phyloP scores from a whole-genome alignment of 768 basidiomycete genomes.

The Boletus pseudopeckii region DNA sequence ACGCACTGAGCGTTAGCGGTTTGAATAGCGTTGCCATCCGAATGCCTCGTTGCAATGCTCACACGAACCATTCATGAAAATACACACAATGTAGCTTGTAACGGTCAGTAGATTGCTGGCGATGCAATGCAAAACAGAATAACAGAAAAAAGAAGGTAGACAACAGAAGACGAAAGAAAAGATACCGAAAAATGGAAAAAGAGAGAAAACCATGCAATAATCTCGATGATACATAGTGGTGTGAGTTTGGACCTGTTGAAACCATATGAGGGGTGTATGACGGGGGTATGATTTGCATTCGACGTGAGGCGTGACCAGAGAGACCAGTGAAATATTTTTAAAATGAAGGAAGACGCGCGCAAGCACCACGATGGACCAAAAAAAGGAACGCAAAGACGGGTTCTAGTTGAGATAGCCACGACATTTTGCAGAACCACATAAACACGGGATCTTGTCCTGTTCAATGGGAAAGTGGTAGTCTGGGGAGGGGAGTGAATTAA shows the following conservation, averaged over 20 bases:
- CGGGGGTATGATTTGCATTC: slow-evolving; percentile 24
- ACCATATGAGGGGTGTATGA: slow-evolving; percentile 7
- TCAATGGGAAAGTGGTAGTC: slow-evolving; percentile 99
- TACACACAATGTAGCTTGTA: not conserved
- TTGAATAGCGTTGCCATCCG: too few species aligned
- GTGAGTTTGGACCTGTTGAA: slow-evolving; percentile 16
- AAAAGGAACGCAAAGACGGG: not conserved
- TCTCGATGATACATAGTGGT: slow-evolving; percentile 30
- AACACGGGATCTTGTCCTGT: slow-evolving; percentile 93
- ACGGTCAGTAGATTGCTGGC: slow-evolving; percentile 18
- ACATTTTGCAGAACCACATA: slow-evolving; percentile 87
- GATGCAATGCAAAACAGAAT: slow-evolving; percentile 7
- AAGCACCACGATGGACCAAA: not conserved
- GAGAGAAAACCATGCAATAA: slow-evolving; percentile 20
- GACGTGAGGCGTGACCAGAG: slow-evolving; percentile 5
- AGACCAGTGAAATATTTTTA: not conserved
- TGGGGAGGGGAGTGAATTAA: slow-evolving; percentile 27
- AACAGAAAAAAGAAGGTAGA: not conserved
- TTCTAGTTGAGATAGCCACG: slow-evolving; percentile 92
- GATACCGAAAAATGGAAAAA: too few species aligned
- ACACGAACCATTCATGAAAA: not conserved
- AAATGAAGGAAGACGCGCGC: not conserved
- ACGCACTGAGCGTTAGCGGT: too few species aligned
- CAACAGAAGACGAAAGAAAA: not conserved
- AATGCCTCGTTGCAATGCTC: too few species aligned